These are phyloP conservation scores for Meira miltonrushii DNA, from an alignment of 1,284 basidiomycete species.

Conservation along the genomic window DNA sequence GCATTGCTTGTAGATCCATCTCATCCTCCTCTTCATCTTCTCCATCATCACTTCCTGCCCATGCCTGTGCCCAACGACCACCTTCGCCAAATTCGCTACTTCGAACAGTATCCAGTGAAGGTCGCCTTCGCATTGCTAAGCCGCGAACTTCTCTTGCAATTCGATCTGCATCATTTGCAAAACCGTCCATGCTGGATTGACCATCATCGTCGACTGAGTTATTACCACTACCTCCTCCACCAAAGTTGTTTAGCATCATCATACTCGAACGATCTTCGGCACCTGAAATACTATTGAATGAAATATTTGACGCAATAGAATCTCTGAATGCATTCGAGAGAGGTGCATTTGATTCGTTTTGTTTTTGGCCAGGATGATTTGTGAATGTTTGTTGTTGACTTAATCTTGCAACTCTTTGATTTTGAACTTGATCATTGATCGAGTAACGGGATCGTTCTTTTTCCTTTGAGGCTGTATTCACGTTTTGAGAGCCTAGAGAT, in stretches of 20 bases:
- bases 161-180: slow-evolving; percentile 3
- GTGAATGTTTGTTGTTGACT: not conserved
- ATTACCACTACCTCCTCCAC: not conserved
- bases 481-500: too few relatives aligned
- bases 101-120: slow-evolving; percentile 38
- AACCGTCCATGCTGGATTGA: not conserved
- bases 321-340: slow-evolving; percentile 25
- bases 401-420: not conserved
- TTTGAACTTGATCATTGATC: not conserved
- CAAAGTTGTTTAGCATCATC: not conserved
- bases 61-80: slow-evolving; percentile 39
- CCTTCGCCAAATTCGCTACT: slow-evolving; percentile 41
- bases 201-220: not conserved
- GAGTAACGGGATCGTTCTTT: too few relatives aligned
- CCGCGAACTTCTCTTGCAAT: slow-evolving; percentile 6
- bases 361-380: not conserved
- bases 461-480: too few relatives aligned
- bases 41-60: slow-evolving; percentile 33
- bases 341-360: not conserved
- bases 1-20: slow-evolving; percentile 15
- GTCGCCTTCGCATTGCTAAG: slow-evolving; percentile 18
- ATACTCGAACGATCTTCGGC: slow-evolving; percentile 12
- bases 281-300: slow-evolving; percentile 37
- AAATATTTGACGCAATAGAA: slow-evolving; percentile 34
- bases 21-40: slow-evolving; percentile 32